Conservation (phyloP, 257 asterid genomes). For the Scutellaria minor region DNA sequence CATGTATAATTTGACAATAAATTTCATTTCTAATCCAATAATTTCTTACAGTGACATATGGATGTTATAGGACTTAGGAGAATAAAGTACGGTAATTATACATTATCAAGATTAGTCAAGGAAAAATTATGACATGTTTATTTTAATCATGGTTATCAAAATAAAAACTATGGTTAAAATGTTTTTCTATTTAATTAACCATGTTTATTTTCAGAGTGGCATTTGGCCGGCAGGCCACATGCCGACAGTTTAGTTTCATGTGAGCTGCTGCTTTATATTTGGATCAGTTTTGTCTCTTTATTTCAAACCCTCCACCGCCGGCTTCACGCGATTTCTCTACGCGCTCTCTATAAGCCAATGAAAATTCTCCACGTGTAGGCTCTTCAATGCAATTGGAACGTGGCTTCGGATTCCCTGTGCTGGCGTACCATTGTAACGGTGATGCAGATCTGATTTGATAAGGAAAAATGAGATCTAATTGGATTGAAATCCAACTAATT, state of each 20-base stretch:
- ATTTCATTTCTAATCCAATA: too few relatives aligned
- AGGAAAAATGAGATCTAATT: slow-evolving; percentile 14
- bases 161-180: neutral
- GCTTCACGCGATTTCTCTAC: slow-evolving; percentile 35
- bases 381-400: slow-evolving; percentile 17
- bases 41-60: too few relatives aligned
- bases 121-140: too few relatives aligned
- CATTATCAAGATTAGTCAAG: too few relatives aligned
- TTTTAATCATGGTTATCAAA: neutral
- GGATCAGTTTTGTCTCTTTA: slow-evolving; percentile 47
- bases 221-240: slow-evolving; percentile 49
- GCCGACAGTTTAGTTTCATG: slow-evolving; percentile 49
- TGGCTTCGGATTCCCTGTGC: neutral
- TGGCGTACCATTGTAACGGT: slow-evolving; percentile 14
- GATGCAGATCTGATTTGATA: neutral
- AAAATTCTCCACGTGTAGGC: neutral
- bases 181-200: too few relatives aligned
- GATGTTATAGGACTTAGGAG: too few relatives aligned
- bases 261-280: slow-evolving; percentile 41
- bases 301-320: slow-evolving; percentile 23
- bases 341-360: neutral
- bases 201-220: too few relatives aligned
- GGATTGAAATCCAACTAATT: slow-evolving; percentile 11
- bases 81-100: too few relatives aligned
- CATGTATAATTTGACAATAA: too few relatives aligned